Base-by-base conservation (phyloP, 345 rosid genomes). In the Bretschneidera sinensis region DNA sequence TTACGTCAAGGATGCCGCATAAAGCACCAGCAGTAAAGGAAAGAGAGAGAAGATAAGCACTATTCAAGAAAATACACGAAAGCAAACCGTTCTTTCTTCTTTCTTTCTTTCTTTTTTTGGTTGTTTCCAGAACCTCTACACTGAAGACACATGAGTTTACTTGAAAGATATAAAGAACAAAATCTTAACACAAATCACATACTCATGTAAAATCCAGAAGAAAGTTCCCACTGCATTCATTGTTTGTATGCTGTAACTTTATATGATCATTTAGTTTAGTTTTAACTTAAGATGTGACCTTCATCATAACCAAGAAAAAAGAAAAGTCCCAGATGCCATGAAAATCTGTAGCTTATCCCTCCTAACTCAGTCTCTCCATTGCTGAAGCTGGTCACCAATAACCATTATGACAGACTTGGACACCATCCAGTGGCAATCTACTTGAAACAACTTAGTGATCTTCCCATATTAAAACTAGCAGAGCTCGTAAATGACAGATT, bases 351-450 rank as follows among this genome's bases (percentile, higher is more conserved):
- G 52, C 22, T 47, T 47, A 17, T 28, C 33, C 24, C 22, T 2
- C 48, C 55, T 33, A n/a, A 50, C 34, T 17, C 31, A 17, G 18
- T 33, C 28, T 61, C 45, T n/a, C n/a, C 20, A 49, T 14, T 9
- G 64, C 48, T 20, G 24, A 16, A 60, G 55, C 23, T 49, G 24
- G 17, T 13, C 43, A 60, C 54, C 43, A 17, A 61, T 28, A 43
- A 50, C 55, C 25, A 31, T 31, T 22, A 24, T 43, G 24, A 48
- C 14, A n/a, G 24, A 14, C 24, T 17, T 43, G 48, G 63, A 22
- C 22, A 60, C n/a, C 43, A 25, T 28, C 33, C 24, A 28, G 17
- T 25, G 51, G 5, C 63, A 60, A 60, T 18, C 43, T 60, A 17
- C 55, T 39, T 31, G 24, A 21, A 50, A 33, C 55, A 31, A 20